Evolutionary conservation across 352 stramenopile species (phyloP).

Genomic region (Pythium aristosporum): DNA sequence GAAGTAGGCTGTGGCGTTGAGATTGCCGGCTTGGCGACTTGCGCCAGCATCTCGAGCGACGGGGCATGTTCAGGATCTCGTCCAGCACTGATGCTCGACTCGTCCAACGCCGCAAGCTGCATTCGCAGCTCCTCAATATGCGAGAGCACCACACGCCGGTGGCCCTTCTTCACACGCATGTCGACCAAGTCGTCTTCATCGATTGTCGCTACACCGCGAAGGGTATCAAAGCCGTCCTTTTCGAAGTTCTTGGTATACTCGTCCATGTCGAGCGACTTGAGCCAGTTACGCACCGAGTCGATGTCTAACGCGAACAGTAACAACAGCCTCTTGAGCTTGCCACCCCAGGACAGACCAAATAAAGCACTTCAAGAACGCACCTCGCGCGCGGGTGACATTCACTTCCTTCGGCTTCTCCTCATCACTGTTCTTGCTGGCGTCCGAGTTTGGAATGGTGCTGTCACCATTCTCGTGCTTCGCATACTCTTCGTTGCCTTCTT

Average conservation of each 20-base stretch:
- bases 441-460: not conserved
- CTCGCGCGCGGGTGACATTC: conserved; percentile 41
- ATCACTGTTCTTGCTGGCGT: conserved; percentile 37
- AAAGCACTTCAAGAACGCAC: conserved; percentile 26
- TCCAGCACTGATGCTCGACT: conserved; percentile 48
- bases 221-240: conserved; percentile 85
- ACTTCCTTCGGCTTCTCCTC: conserved; percentile 35
- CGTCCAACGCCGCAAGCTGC: conserved; percentile 64
- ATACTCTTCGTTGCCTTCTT: conserved; percentile 89
- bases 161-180: conserved; percentile 88
- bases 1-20: conserved; percentile 13
- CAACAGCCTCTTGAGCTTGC: not conserved
- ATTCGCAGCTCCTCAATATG: conserved; percentile 84
- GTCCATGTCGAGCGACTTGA: conserved; percentile 87
- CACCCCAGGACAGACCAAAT: not conserved
- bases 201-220: conserved; percentile 82
- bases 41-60: conserved; percentile 74
- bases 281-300: conserved; percentile 78
- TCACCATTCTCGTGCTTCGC: conserved; percentile 54
- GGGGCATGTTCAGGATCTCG: conserved; percentile 70
- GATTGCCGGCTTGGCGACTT: conserved; percentile 45
- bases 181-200: conserved; percentile 87
- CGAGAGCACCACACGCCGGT: conserved; percentile 79
- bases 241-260: conserved; percentile 88
- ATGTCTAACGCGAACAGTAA: conserved; percentile 45